Conservation (phyloP, 1,139 yeast species). For the Hyphopichia pseudoburtonii region DNA sequence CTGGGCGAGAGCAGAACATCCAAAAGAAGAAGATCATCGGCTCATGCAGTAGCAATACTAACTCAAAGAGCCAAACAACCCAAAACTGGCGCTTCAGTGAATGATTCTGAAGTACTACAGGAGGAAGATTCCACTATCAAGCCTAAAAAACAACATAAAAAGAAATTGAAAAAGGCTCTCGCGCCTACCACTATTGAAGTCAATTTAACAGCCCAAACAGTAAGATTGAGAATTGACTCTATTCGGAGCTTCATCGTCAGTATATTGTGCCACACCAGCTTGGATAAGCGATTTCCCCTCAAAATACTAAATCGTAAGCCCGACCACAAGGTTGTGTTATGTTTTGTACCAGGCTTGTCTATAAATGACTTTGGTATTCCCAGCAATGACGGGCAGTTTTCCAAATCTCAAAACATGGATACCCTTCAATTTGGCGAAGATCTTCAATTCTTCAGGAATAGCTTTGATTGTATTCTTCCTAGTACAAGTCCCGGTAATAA, state of each 20-base stretch:
- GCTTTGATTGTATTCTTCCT: constrained; percentile 44
- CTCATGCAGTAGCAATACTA: constrained; percentile 20
- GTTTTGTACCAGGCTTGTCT: constrained; percentile 69
- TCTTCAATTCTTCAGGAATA: constrained; percentile 35
- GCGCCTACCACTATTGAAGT: constrained; percentile 26
- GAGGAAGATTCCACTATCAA: constrained; percentile 5
- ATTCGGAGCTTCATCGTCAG: no score
- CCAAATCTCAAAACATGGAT: neutral
- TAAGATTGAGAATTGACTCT: no score
- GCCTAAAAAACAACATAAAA: constrained; percentile 31
- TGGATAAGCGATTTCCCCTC: constrained; percentile 37
- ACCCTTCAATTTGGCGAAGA: constrained; percentile 16
- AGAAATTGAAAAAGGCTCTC: constrained; percentile 32
- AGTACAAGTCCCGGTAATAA: constrained; percentile 63
- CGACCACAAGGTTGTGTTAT: constrained; percentile 50
- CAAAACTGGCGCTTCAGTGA: constrained; percentile 1
- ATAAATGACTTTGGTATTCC: constrained; percentile 40
- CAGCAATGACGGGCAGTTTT: constrained; percentile 2
- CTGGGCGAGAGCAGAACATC: neutral
- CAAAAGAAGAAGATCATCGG: constrained; percentile 47
- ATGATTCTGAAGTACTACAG: neutral
- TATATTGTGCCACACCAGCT: neutral
- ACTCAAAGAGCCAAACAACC: constrained; percentile 8
- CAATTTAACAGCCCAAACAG: no score
- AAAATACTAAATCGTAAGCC: neutral